Conservation (phyloP, 148 eudicot genomes). For the Rhododendron vialii region DNA sequence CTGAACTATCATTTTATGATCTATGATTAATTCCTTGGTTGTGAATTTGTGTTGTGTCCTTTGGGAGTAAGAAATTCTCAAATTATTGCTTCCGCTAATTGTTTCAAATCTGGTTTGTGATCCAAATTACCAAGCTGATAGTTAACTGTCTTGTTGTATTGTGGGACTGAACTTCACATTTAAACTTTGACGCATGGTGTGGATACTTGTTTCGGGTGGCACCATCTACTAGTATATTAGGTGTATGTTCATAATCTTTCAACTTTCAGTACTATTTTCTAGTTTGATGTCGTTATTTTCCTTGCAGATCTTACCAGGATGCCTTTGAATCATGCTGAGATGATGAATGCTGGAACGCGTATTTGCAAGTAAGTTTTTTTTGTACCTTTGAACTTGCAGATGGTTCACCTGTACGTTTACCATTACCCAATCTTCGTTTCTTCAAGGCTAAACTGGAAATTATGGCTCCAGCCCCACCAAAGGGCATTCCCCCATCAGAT, state of each 20-base stretch:
- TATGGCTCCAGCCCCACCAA: not conserved
- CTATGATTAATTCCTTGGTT: not conserved
- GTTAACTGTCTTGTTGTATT: not conserved
- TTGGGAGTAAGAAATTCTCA: not conserved
- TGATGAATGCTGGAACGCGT: slow-evolving; percentile 55
- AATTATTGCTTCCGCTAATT: not conserved
- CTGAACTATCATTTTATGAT: not conserved
- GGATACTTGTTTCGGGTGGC: not conserved
- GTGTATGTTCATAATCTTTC: not conserved
- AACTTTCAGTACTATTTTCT: not conserved
- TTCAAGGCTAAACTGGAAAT: not conserved
- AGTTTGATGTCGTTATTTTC: not conserved
- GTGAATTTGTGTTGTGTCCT: not conserved
- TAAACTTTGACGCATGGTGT: not conserved
- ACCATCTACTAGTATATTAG: not conserved
- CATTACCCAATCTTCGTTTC: not conserved
- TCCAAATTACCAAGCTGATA: not conserved
- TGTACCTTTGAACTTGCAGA: not conserved
- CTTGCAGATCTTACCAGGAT: slow-evolving; percentile 65
- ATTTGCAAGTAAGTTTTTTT: slow-evolving; percentile 60
- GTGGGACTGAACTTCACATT: not conserved
- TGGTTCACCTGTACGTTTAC: not conserved
- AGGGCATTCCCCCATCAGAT: not conserved
- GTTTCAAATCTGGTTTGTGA: not conserved
- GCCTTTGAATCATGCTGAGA: slow-evolving; percentile 65